phyloP scores from a whole-genome alignment of 108 stramenopile species.

The Phaeodactylum tricornutum region DNA sequence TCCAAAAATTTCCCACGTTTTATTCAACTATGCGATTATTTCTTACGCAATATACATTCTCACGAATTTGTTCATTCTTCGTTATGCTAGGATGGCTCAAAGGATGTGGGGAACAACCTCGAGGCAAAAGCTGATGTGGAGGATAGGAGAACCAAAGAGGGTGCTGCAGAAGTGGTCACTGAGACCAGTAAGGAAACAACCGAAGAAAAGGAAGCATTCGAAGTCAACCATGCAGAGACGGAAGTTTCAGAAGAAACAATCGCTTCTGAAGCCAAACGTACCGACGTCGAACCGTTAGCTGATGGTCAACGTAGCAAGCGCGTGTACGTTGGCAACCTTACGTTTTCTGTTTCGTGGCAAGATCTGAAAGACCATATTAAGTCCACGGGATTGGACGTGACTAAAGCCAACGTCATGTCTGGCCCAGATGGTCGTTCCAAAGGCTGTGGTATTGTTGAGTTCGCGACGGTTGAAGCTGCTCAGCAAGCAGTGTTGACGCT shows the following conservation, averaged over 20 bases:
- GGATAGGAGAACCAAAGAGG: no score
- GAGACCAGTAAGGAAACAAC: conserved; percentile 4
- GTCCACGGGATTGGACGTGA: conserved; percentile 63
- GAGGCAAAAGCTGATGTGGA: no score
- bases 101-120: no score
- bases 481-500: conserved; percentile 42
- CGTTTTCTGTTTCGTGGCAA: conserved; percentile 80
- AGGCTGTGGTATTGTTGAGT: conserved; percentile 90
- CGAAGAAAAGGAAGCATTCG: conserved; percentile 9
- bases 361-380: conserved; percentile 94
- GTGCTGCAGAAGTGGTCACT: no score
- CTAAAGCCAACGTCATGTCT: conserved; percentile 68
- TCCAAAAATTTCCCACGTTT: no score
- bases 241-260: neutral
- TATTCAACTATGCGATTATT: no score
- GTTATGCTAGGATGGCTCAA: no score
- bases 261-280: no score
- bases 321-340: conserved; percentile 88
- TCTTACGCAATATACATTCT: no score
- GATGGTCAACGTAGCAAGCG: conserved; percentile 15
- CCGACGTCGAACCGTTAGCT: neutral
- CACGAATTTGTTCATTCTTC: no score
- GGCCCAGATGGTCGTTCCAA: conserved; percentile 71
- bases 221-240: conserved; percentile 15
- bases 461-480: conserved; percentile 58